Evolutionary conservation across 2,329 filamentous ascomycete genomes (phyloP).

Genomic region (Dactylellina cionopaga): DNA sequence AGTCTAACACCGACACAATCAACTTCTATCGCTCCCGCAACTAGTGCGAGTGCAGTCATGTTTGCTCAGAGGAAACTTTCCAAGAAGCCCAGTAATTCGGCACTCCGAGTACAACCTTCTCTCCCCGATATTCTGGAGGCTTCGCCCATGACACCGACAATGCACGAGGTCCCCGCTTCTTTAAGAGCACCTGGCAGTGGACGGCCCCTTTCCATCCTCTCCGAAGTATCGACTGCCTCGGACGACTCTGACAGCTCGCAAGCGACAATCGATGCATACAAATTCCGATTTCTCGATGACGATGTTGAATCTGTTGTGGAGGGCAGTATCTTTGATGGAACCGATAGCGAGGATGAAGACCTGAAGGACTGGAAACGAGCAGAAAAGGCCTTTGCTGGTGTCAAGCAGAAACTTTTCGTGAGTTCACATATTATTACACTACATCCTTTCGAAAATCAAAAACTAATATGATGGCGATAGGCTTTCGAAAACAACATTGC

Average conservation of each 20-base stretch:
- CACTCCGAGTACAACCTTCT: conserved; percentile 44
- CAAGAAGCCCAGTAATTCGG: conserved; percentile 49
- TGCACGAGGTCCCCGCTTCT: conserved; percentile 20
- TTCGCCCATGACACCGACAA: conserved; percentile 47
- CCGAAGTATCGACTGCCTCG: conserved; percentile 43
- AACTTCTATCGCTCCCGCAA: conserved; percentile 5
- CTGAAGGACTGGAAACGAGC: conserved; percentile 20
- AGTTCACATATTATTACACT: not conserved
- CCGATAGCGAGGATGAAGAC: conserved; percentile 40
- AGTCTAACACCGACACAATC: conserved; percentile 46
- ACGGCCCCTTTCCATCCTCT: conserved; percentile 39
- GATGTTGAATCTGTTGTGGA: conserved; percentile 49
- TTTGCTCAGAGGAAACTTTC: conserved; percentile 51
- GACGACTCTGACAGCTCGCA: conserved; percentile 42
- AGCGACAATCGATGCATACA: conserved; percentile 49
- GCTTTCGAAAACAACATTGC: conserved; percentile 51
- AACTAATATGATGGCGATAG: conserved; percentile 4
- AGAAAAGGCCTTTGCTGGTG: conserved; percentile 48
- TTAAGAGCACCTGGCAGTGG: conserved; percentile 21
- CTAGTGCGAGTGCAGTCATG: conserved; percentile 44
- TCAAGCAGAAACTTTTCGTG: conserved; percentile 52
- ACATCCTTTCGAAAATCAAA: not conserved
- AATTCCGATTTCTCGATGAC: conserved; percentile 48
- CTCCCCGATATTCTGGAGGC: conserved; percentile 43
- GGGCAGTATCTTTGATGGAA: conserved; percentile 44